Conservation (phyloP, 352 stramenopile species). For the Globisporangium uncinulatum region DNA sequence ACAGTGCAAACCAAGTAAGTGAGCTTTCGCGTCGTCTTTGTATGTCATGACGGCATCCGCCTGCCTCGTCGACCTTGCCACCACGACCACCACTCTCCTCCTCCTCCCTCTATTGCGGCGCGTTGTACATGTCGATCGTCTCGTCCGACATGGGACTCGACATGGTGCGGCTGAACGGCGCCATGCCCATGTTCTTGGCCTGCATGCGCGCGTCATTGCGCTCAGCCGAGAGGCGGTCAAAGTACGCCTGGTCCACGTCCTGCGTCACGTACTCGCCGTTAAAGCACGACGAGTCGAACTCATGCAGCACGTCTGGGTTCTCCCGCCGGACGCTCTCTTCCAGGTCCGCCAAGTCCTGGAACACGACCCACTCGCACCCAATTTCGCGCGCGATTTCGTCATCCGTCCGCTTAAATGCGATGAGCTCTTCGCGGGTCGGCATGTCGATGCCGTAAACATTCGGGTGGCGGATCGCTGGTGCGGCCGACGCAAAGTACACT, state of each 20-base stretch:
- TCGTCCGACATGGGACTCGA: slow-evolving; percentile 76
- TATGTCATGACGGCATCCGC: too few species aligned
- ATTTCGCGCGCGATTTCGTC: slow-evolving; percentile 93
- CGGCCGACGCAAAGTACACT: slow-evolving; percentile 95
- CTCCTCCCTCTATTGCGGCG: slow-evolving; percentile 58
- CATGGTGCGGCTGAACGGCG: slow-evolving; percentile 70
- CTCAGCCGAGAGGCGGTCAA: slow-evolving; percentile 72
- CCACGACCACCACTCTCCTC: background rate
- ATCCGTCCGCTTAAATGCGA: slow-evolving; percentile 94
- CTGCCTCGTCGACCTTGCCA: too few species aligned
- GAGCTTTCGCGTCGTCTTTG: too few species aligned
- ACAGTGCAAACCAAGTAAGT: too few species aligned
- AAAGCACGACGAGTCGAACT: slow-evolving; percentile 98
- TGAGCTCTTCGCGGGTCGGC: slow-evolving; percentile 95
- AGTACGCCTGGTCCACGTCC: slow-evolving; percentile 85
- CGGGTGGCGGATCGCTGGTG: slow-evolving; percentile 97
- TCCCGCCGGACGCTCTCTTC: slow-evolving; percentile 83
- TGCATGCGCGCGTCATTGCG: slow-evolving; percentile 80
- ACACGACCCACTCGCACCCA: slow-evolving; percentile 96
- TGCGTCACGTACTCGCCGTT: slow-evolving; percentile 95
- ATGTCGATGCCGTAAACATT: slow-evolving; percentile 99
- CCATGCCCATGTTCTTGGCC: slow-evolving; percentile 80
- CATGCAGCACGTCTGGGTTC: slow-evolving; percentile 42
- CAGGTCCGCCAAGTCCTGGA: slow-evolving; percentile 89
- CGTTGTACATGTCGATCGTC: slow-evolving; percentile 88